Base-by-base conservation (phyloP, 352 stramenopile species). In the Globisporangium recalcitrans region DNA sequence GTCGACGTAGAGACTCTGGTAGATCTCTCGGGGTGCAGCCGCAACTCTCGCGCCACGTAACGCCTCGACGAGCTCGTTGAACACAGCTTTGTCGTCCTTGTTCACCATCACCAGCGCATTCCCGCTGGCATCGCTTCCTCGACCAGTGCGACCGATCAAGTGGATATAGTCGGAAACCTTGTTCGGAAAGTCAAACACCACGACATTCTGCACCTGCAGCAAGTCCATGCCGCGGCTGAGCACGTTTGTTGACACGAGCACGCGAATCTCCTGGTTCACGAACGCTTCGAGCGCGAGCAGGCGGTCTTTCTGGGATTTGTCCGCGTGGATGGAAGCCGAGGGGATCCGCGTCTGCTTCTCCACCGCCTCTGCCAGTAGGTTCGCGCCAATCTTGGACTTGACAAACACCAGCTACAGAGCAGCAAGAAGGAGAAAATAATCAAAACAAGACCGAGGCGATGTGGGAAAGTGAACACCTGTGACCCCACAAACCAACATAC, bases 211-310 rank as follows among this genome's bases (percentile, higher is more conserved):
- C 19, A 91, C 78, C 3, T 78, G 70, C 7, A 90, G 55, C 14
- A 91, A 36, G 53, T 93, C 72, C 63, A 91, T 88, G 22, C 84
- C 84, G 31, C 84, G 84, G 16, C 82, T 81, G n/a, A 93, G 58
- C 27, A 91, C 70, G 52, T 80, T 88, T 6, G 84, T 93, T 0
- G 82, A 80, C 6, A 93, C 80, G 6, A 91, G 65, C 27, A 91
- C 70, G 3, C 63, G 67, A 1, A 78, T 52, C 7, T 75, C 52
- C 53, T 80, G 48, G 10, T 77, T 80, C 21, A 91, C 68, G 60
- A 91, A 93, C 1, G 71, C 52, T 64, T 93, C 80, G 2, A 93
- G 59, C 8, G 82, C 48, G 21, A 52, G 36, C 10, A 93, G 65
- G 9, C 81, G 68, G n/a, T 85, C 80, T 34, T 68, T 34, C 51